These are phyloP conservation scores for Salix udensis DNA, from an alignment of 345 rosid species.

Conservation along the genomic window DNA sequence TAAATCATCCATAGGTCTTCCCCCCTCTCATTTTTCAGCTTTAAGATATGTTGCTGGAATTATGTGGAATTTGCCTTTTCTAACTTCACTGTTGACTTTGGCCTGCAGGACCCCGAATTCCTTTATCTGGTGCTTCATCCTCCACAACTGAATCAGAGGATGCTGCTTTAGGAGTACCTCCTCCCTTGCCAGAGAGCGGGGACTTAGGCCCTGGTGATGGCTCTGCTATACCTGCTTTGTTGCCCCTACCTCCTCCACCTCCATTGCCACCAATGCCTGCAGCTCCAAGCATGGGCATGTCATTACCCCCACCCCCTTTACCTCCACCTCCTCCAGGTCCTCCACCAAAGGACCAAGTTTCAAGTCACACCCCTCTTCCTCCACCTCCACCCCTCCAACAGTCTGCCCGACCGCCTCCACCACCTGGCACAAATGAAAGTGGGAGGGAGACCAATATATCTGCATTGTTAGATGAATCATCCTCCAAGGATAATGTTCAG, in stretches of 20 bases:
- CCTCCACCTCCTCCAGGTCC: slow-evolving; percentile 97
- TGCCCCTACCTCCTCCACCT: slow-evolving; percentile 83
- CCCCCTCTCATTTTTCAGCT: background rate
- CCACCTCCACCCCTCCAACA: slow-evolving; percentile 64
- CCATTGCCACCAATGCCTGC: slow-evolving; percentile 75
- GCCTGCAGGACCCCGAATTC: slow-evolving; percentile 71
- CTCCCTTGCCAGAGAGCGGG: slow-evolving; percentile 61
- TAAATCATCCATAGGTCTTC: slow-evolving; percentile 73
- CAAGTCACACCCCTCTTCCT: slow-evolving; percentile 49
- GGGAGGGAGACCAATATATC: slow-evolving; percentile 40
- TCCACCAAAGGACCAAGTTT: slow-evolving; percentile 62
- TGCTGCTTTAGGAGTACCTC: slow-evolving; percentile 47
- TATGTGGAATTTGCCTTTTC: background rate
- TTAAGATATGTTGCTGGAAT: slow-evolving; percentile 7
- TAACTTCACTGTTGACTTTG: slow-evolving; percentile 10
- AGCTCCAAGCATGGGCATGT: slow-evolving; percentile 33
- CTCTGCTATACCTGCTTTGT: slow-evolving; percentile 43
- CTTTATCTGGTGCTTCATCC: slow-evolving; percentile 61
- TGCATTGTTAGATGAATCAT: slow-evolving; percentile 38
- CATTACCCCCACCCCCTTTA: slow-evolving; percentile 59
- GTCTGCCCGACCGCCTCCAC: slow-evolving; percentile 53
- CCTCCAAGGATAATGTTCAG: slow-evolving; percentile 45
- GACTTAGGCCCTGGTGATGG: slow-evolving; percentile 36
- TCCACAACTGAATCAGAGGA: slow-evolving; percentile 59
- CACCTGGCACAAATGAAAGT: slow-evolving; percentile 48